Conservation (phyloP, 73 alveolate genomes). For the Tetrahymena malaccensis region DNA sequence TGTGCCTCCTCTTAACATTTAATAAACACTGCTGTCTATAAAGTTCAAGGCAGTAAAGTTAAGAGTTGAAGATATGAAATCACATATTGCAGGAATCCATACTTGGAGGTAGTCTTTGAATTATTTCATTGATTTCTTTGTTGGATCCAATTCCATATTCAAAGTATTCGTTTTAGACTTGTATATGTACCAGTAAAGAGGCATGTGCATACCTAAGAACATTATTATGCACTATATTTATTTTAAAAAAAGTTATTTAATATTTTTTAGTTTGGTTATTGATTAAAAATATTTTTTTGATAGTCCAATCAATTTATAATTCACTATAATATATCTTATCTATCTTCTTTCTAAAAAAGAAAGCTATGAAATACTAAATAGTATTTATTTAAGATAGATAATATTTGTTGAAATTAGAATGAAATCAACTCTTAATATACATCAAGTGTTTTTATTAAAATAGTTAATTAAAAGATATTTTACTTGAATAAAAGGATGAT, state of each 20-base stretch:
- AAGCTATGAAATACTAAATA: background rate
- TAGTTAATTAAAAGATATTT: background rate
- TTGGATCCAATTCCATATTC: background rate
- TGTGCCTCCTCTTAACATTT: background rate
- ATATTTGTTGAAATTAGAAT: background rate
- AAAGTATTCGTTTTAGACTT: background rate
- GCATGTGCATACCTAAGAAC: background rate
- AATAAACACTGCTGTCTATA: background rate
- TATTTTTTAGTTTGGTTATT: no score
- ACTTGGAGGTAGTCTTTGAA: background rate
- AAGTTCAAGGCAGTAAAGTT: background rate
- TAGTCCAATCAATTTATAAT: no score
- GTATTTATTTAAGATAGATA: no score
- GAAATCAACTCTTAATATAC: background rate
- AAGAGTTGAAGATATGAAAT: background rate
- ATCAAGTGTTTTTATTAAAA: no score
- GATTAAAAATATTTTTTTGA: no score
- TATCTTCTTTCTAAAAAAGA: background rate
- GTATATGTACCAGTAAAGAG: background rate
- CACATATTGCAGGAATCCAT: background rate
- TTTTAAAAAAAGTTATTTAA: no score
- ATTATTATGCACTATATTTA: background rate
- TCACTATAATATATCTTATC: no score
- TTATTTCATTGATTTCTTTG: background rate
- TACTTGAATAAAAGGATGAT: background rate